A percentile compares a stretch with the other conserved stretches of the same genome.
Evolutionary conservation across 352 stramenopile genomes (phyloP).

Genomic region (Halophytophthora polymorphica): DNA sequence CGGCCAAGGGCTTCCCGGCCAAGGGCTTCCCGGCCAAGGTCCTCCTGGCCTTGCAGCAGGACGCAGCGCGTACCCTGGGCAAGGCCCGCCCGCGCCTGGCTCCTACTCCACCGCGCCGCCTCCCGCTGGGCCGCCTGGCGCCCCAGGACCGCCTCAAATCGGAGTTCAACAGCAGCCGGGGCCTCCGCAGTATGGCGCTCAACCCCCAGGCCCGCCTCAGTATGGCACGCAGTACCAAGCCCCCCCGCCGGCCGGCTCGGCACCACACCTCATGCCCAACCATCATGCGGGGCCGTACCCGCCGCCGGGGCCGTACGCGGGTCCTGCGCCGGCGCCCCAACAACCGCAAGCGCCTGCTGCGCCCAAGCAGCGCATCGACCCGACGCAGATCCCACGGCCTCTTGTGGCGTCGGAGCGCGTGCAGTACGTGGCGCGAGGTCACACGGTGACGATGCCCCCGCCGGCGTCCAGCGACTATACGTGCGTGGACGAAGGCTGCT

Average conservation of each 20-base stretch:
- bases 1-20: slow-evolving; percentile 2
- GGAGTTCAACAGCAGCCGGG: slow-evolving; percentile 21
- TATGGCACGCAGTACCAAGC: no score
- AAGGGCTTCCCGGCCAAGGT: no score
- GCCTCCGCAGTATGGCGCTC: no score
- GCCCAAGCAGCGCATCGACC: slow-evolving; percentile 82
- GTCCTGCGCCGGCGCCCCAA: slow-evolving; percentile 20
- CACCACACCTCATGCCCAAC: slow-evolving; percentile 30
- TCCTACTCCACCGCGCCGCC: slow-evolving; percentile 13
- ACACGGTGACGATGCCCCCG: slow-evolving; percentile 82
- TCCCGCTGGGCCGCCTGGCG: slow-evolving; percentile 8
- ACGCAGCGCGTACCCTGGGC: slow-evolving; percentile 15
- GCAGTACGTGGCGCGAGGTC: slow-evolving; percentile 74
- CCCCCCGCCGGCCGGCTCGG: slow-evolving; percentile 21
- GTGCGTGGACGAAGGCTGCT: slow-evolving; percentile 83
- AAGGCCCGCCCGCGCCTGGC: slow-evolving; percentile 12
- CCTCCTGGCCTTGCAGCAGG: slow-evolving; percentile 7
- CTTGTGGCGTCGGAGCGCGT: slow-evolving; percentile 59
- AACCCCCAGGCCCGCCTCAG: no score
- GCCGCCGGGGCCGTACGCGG: slow-evolving; percentile 12
- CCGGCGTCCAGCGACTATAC: slow-evolving; percentile 76
- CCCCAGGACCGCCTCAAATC: slow-evolving; percentile 18
- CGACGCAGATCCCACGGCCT: slow-evolving; percentile 84
- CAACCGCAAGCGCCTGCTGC: slow-evolving; percentile 37
- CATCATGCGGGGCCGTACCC: slow-evolving; percentile 33